These are phyloP conservation scores for Cyclanthera cordifolia DNA, from an alignment of 306 rosid species.

Conservation along the genomic window DNA sequence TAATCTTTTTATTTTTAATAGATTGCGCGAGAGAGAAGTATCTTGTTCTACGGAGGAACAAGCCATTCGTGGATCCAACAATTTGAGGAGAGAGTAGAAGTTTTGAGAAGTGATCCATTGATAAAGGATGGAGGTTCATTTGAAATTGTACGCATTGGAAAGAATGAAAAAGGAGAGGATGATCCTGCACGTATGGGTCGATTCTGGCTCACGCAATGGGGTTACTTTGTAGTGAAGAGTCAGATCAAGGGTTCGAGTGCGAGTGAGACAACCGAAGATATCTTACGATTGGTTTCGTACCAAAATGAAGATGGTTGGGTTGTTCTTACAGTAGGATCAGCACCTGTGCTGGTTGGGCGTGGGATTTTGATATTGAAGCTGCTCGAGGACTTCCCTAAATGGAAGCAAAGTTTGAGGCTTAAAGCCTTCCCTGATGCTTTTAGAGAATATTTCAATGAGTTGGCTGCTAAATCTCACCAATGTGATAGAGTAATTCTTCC, in stretches of 20 bases:
- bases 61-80: conserved; percentile 44
- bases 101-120: not conserved
- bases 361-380: conserved; percentile 24
- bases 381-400: conserved; percentile 28
- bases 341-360: conserved; percentile 25
- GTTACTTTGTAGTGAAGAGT: not conserved
- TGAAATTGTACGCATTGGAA: conserved; percentile 16
- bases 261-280: too few relatives aligned
- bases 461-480: conserved; percentile 4
- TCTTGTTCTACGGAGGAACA: conserved; percentile 45
- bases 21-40: conserved; percentile 32
- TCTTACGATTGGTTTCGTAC: too few relatives aligned
- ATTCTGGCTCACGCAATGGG: conserved; percentile 21
- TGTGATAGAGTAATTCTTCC: conserved; percentile 14
- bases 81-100: conserved; percentile 25
- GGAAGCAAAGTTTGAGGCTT: conserved; percentile 22
- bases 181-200: not conserved
- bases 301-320: conserved; percentile 36
- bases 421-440: conserved; percentile 21
- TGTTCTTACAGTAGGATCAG: conserved; percentile 28
- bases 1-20: not conserved
- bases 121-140: not conserved
- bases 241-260: conserved; percentile 2
- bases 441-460: conserved; percentile 12
- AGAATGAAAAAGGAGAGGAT: conserved; percentile 16